phyloP scores from a whole-genome alignment of 352 stramenopile species.

The Hyaloperonospora brassicae region DNA sequence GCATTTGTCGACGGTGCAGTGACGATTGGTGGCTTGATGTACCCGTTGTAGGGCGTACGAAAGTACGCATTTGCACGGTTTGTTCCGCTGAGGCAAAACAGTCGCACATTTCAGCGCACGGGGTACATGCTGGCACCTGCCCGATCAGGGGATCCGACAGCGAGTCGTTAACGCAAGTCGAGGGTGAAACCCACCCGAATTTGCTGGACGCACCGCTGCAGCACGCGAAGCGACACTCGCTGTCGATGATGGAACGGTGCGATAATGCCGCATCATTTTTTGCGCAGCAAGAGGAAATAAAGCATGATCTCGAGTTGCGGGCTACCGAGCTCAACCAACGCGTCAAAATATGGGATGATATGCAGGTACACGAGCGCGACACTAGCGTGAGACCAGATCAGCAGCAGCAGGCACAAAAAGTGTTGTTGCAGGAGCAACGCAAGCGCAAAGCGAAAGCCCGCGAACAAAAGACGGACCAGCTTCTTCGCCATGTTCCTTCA shows the following conservation, averaged over 20 bases:
- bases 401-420: constrained; percentile 9
- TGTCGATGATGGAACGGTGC: constrained; percentile 22
- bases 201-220: constrained; percentile 13
- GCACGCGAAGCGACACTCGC: constrained; percentile 11
- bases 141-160: constrained; percentile 7
- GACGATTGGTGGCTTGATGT: constrained; percentile 75
- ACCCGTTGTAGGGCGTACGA: constrained; percentile 63
- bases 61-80: constrained; percentile 79
- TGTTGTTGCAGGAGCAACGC: constrained; percentile 10
- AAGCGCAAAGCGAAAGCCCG: constrained; percentile 7
- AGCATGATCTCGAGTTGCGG: constrained; percentile 24
- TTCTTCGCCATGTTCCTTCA: constrained; percentile 11
- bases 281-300: constrained; percentile 29
- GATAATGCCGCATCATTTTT: constrained; percentile 22
- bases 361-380: constrained; percentile 28
- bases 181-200: constrained; percentile 21
- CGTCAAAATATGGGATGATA: constrained; percentile 29
- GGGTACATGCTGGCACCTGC: constrained; percentile 16
- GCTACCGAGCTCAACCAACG: constrained; percentile 24
- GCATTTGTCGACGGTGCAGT: constrained; percentile 70
- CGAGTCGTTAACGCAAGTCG: constrained; percentile 17
- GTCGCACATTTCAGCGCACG: constrained; percentile 37
- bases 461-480: constrained; percentile 4
- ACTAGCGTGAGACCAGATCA: constrained; percentile 16
- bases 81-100: constrained; percentile 66